Percentiles rank a stretch among this genome's conserved stretches.
Conservation (phyloP, 1,139 yeast species). For the Meyerozyma carpophila region DNA sequence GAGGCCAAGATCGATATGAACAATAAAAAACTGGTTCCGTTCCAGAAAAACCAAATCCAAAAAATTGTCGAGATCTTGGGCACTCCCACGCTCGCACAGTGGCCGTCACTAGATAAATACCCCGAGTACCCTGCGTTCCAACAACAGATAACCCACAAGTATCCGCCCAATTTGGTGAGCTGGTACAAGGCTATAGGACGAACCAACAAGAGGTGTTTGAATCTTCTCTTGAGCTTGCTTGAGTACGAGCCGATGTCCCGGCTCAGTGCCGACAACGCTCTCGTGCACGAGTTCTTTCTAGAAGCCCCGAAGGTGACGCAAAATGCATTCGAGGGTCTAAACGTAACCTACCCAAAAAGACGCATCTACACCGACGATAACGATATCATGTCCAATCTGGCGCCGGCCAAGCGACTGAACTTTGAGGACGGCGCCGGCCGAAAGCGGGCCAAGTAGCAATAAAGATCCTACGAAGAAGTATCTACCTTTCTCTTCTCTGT, state of each 20-base stretch:
- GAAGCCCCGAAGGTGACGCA: slow-evolving; percentile 62
- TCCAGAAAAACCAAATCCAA: slow-evolving; percentile 86
- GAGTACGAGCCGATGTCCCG: slow-evolving; percentile 83
- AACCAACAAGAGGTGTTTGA: slow-evolving; percentile 60
- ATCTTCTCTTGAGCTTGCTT: slow-evolving; percentile 57
- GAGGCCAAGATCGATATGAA: slow-evolving; percentile 85
- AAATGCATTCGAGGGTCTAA: slow-evolving; percentile 65
- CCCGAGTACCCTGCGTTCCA: slow-evolving; percentile 73
- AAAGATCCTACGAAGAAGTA: no score
- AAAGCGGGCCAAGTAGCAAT: slow-evolving; percentile 1
- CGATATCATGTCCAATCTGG: slow-evolving; percentile 42
- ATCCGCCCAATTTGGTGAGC: slow-evolving; percentile 62
- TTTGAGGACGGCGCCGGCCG: neutral
- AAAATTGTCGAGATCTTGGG: slow-evolving; percentile 90
- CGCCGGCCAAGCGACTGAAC: slow-evolving; percentile 1
- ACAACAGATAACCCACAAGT: slow-evolving; percentile 48
- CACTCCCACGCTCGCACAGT: slow-evolving; percentile 65
- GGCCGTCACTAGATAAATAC: slow-evolving; percentile 76
- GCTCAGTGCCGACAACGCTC: slow-evolving; percentile 49
- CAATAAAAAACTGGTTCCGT: slow-evolving; percentile 85
- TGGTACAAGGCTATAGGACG: slow-evolving; percentile 89
- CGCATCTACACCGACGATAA: slow-evolving; percentile 75
- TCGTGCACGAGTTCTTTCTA: slow-evolving; percentile 70
- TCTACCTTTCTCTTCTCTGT: neutral
- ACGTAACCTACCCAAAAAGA: slow-evolving; percentile 62